These are phyloP conservation scores for Solanum clarkiae DNA, from an alignment of 257 asterid species.

Conservation along the genomic window DNA sequence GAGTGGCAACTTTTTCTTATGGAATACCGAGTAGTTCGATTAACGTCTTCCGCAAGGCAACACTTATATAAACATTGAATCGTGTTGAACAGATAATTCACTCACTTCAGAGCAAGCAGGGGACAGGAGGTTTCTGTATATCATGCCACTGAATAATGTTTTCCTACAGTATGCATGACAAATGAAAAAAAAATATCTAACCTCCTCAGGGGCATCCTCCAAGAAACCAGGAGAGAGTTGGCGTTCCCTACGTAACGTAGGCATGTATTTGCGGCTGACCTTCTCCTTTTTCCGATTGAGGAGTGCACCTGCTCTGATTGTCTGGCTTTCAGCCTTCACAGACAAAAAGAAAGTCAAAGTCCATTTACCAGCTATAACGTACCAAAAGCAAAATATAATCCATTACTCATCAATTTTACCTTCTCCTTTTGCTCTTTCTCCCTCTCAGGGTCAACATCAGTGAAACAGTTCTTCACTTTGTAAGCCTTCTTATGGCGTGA, in stretches of 20 bases:
- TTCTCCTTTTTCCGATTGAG: conserved; percentile 95
- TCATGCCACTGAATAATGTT: neutral
- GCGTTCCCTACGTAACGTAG: conserved; percentile 83
- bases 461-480: conserved; percentile 92
- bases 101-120: neutral
- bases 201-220: conserved; percentile 96
- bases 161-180: neutral
- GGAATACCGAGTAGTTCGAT: neutral
- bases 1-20: neutral
- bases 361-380: neutral
- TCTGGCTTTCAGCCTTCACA: conserved; percentile 71
- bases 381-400: neutral
- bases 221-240: conserved; percentile 97
- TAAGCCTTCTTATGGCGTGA: conserved; percentile 91
- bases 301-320: conserved; percentile 78
- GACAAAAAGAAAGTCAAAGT: neutral
- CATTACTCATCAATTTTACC: conserved; percentile 23
- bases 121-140: neutral
- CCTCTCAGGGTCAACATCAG: conserved; percentile 96
- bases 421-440: conserved; percentile 95
- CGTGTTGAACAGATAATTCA: neutral
- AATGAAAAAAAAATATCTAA: conserved; percentile 6
- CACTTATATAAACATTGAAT: neutral
- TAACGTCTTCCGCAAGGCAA: neutral
- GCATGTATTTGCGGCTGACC: conserved; percentile 79